Conservation (phyloP, 2,329 filamentous ascomycete genomes). For the Berkeleyomyces basicola region DNA sequence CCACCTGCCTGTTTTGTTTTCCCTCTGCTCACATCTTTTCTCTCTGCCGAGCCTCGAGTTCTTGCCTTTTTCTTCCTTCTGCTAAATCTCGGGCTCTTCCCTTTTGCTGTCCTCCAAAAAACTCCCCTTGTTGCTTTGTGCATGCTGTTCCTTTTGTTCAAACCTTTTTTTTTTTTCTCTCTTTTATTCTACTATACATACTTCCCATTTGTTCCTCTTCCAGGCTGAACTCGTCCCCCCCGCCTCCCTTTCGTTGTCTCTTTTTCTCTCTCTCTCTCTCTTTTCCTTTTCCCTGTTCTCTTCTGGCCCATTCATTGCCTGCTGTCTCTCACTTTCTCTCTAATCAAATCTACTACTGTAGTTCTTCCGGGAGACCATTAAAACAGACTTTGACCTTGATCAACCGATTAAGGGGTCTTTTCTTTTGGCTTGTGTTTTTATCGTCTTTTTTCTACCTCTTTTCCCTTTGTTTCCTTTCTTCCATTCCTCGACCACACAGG, state of each 20-base stretch:
- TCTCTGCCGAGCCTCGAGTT: neutral
- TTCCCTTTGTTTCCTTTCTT: constrained; percentile 13
- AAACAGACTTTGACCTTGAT: neutral
- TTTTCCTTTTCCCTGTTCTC: neutral
- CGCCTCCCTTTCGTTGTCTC: neutral
- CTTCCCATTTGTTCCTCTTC: constrained; percentile 12
- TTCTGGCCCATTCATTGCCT: neutral
- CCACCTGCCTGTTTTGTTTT: neutral
- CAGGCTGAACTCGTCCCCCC: neutral
- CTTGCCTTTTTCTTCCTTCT: neutral
- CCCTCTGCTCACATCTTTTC: neutral
- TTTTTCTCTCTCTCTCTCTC: neutral
- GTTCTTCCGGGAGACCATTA: neutral
- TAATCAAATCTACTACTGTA: neutral
- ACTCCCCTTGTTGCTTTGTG: neutral
- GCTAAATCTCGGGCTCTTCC: neutral
- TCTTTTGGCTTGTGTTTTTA: constrained; percentile 9
- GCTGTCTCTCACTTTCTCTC: neutral
- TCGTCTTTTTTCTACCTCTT: constrained; percentile 13
- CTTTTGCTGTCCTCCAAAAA: neutral
- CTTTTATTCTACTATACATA: neutral
- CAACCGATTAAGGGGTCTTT: neutral
- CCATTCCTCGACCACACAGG: constrained; percentile 1
- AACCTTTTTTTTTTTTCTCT: constrained; percentile 1
- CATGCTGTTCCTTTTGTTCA: neutral